Percentiles rank a stretch among this genome's conserved stretches.
Evolutionary conservation across 2,329 filamentous ascomycete species (phyloP).

Genomic region (Diplodia mutila): DNA sequence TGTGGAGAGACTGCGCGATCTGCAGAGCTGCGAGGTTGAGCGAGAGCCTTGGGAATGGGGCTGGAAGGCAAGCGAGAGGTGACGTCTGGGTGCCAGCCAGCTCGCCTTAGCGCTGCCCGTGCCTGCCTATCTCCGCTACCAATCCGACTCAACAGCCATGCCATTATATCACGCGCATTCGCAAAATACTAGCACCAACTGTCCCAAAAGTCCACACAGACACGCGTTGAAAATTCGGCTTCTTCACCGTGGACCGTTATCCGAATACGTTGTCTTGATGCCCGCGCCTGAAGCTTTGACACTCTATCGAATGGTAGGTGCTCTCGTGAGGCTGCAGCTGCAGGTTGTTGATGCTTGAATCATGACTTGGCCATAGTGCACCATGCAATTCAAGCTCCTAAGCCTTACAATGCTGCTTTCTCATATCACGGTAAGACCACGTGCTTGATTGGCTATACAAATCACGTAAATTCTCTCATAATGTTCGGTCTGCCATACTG

Average conservation of each 20-base stretch:
- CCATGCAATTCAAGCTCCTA: neutral
- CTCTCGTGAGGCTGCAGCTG: neutral
- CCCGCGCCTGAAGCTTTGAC: constrained; percentile 15
- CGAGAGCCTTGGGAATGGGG: constrained; percentile 24
- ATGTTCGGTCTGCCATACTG: neutral
- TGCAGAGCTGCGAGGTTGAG: constrained; percentile 21
- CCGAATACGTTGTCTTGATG: neutral
- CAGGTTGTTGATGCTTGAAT: neutral
- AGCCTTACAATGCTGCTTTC: neutral
- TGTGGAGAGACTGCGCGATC: constrained; percentile 19
- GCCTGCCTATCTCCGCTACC: neutral
- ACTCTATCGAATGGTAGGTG: neutral
- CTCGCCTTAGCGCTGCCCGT: constrained; percentile 10
- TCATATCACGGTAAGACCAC: neutral
- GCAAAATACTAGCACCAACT: neutral
- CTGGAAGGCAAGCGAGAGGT: constrained; percentile 25
- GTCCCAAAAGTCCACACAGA: neutral
- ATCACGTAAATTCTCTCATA: neutral
- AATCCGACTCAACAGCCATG: neutral
- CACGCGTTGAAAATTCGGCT: neutral
- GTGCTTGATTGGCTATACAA: neutral
- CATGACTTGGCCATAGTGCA: neutral
- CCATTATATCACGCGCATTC: neutral
- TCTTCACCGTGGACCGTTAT: neutral
- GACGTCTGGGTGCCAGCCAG: constrained; percentile 15